Evolutionary conservation across 2,329 filamentous ascomycete genomes (phyloP).

Genomic region (Pseudodiploospora longispora): DNA sequence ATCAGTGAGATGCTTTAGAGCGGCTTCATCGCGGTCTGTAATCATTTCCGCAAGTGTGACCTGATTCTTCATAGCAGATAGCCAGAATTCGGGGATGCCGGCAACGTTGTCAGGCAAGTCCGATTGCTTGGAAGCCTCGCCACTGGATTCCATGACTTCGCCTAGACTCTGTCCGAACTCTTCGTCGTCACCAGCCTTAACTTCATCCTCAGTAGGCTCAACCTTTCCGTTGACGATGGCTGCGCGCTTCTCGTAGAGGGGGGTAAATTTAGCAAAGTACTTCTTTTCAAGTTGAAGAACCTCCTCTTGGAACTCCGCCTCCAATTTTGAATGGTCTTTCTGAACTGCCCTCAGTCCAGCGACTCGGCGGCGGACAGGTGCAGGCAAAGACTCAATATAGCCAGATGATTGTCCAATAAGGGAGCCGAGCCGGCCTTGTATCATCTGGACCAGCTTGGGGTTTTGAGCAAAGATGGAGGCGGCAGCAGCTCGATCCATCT

Average conservation of each 20-base stretch:
- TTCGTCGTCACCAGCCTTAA: slow-evolving; percentile 77
- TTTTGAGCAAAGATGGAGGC: slow-evolving; percentile 94
- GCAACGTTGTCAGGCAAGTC: slow-evolving; percentile 49
- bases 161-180: slow-evolving; percentile 70
- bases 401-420: slow-evolving; percentile 93
- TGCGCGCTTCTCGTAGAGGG: slow-evolving; percentile 90
- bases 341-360: slow-evolving; percentile 95
- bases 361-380: slow-evolving; percentile 83
- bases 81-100: slow-evolving; percentile 98
- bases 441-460: slow-evolving; percentile 91
- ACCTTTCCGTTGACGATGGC: slow-evolving; percentile 79
- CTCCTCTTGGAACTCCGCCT: slow-evolving; percentile 97
- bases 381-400: slow-evolving; percentile 93
- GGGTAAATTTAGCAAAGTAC: slow-evolving; percentile 98
- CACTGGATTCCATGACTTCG: slow-evolving; percentile 48
- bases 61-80: slow-evolving; percentile 99
- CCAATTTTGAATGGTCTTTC: slow-evolving; percentile 96
- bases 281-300: slow-evolving; percentile 98
- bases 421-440: slow-evolving; percentile 88
- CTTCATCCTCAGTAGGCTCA: slow-evolving; percentile 82
- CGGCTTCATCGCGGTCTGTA: slow-evolving; percentile 91
- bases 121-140: slow-evolving; percentile 48
- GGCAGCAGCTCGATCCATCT: slow-evolving; percentile 76
- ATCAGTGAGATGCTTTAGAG: slow-evolving; percentile 81
- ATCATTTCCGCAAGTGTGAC: slow-evolving; percentile 96